Percentiles rank a stretch among this genome's conserved stretches.
phyloP scores from a whole-genome alignment of 2,329 filamentous ascomycete species.

The Talaromyces sp. region DNA sequence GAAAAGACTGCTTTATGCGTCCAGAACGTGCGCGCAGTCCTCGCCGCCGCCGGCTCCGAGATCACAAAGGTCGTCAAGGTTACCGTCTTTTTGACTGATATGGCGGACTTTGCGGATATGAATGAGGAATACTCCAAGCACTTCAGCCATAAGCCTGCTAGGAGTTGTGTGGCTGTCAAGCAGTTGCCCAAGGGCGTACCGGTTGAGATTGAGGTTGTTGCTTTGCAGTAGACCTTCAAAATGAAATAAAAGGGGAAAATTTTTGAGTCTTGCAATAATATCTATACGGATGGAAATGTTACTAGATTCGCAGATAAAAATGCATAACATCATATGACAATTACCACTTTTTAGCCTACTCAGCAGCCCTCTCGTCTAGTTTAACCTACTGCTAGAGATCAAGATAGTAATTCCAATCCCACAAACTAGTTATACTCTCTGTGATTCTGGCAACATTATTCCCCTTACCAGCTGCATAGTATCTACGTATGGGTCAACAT shows the following conservation, averaged over 20 bases:
- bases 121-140: conserved; percentile 69
- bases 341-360: neutral
- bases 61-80: conserved; percentile 84
- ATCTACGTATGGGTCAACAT: too few species aligned
- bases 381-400: neutral
- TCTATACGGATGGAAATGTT: neutral
- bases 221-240: conserved; percentile 40
- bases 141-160: conserved; percentile 62
- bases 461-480: neutral
- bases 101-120: conserved; percentile 82
- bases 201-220: conserved; percentile 65
- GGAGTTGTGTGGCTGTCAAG: conserved; percentile 62
- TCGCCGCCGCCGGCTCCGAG: conserved; percentile 74
- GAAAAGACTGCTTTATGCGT: conserved; percentile 69
- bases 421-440: neutral
- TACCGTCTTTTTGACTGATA: conserved; percentile 84
- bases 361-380: neutral
- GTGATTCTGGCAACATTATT: neutral
- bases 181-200: conserved; percentile 62
- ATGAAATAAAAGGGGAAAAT: neutral
- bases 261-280: neutral
- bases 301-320: too few species aligned
- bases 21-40: conserved; percentile 78
- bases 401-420: neutral
- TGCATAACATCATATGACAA: neutral